Evolutionary conservation across 441 rosid species (phyloP).

Genomic region (Cnidoscolus chayamansa): DNA sequence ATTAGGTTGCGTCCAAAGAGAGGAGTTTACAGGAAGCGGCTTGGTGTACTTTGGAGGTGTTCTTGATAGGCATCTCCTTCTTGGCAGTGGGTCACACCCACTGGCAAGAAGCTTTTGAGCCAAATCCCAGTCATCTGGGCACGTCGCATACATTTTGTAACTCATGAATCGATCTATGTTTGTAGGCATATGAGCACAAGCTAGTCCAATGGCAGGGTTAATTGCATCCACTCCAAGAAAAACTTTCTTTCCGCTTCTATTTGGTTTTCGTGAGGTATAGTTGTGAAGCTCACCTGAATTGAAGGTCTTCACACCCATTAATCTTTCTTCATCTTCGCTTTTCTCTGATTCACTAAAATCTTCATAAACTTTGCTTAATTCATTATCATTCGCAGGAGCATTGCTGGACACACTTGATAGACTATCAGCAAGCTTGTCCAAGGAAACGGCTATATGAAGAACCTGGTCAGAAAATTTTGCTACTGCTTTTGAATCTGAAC

Average conservation of each 20-base stretch:
- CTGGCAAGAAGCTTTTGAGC: conserved; percentile 44
- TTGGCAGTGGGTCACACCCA: conserved; percentile 56
- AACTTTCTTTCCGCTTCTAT: conserved; percentile 38
- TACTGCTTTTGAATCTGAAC: conserved; percentile 24
- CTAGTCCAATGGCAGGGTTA: conserved; percentile 40
- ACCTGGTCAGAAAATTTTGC: conserved; percentile 44
- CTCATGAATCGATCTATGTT: conserved; percentile 38
- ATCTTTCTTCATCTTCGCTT: conserved; percentile 29
- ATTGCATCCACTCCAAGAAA: conserved; percentile 50
- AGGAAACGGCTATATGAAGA: conserved; percentile 35
- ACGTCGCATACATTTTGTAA: conserved; percentile 35
- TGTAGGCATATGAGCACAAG: conserved; percentile 35
- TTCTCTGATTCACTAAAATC: conserved; percentile 35
- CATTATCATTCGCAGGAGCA: conserved; percentile 16
- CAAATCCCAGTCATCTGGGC: conserved; percentile 48
- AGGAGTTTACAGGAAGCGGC: conserved; percentile 33
- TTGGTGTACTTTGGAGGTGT: conserved; percentile 35
- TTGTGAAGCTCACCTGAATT: conserved; percentile 40
- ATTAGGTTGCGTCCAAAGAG: conserved; percentile 46
- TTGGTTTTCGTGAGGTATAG: conserved; percentile 42
- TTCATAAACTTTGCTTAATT: conserved; percentile 33
- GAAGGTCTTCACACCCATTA: conserved; percentile 22
- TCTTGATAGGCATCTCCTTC: conserved; percentile 52
- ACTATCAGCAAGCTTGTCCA: conserved; percentile 44
- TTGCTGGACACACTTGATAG: conserved; percentile 21